A percentile compares a stretch with the other conserved stretches of the same genome.
Evolutionary conservation across 2,329 filamentous ascomycete genomes (phyloP).

Genomic region (Claviceps sp.): DNA sequence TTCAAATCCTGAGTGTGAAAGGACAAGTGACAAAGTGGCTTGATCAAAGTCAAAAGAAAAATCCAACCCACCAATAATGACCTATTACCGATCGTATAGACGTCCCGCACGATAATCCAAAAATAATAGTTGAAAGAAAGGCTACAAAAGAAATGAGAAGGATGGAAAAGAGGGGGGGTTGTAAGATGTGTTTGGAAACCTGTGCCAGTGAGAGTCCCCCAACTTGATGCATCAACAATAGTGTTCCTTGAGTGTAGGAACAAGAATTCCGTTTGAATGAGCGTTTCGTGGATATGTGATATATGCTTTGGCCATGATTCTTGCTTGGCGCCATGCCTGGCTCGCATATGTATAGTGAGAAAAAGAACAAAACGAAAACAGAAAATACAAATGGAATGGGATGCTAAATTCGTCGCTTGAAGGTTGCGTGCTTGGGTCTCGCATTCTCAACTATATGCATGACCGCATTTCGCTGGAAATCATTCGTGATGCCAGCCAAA

Average conservation of each 20-base stretch:
- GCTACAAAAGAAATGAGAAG: neutral
- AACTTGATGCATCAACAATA: neutral
- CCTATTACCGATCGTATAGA: neutral
- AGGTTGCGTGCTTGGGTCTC: neutral
- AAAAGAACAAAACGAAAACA: neutral
- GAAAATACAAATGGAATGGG: too few species aligned
- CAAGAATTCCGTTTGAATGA: neutral
- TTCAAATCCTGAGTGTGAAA: neutral
- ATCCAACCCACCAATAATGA: neutral
- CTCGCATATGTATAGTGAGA: neutral
- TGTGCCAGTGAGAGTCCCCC: neutral
- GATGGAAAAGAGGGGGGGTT: neutral
- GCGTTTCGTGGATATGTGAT: slow-evolving; percentile 1
- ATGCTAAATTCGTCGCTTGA: neutral
- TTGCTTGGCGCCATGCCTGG: neutral
- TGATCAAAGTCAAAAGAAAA: neutral
- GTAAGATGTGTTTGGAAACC: neutral
- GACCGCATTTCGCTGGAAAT: neutral
- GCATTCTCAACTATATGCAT: neutral
- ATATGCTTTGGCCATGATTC: neutral
- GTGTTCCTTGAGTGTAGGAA: neutral
- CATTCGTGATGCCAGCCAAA: neutral
- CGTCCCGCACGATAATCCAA: neutral
- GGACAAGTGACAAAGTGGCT: neutral
- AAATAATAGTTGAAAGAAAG: neutral